Evolutionary conservation across 31 red algal genomes (phyloP).

Genomic region (Asparagopsis taxiformis): DNA sequence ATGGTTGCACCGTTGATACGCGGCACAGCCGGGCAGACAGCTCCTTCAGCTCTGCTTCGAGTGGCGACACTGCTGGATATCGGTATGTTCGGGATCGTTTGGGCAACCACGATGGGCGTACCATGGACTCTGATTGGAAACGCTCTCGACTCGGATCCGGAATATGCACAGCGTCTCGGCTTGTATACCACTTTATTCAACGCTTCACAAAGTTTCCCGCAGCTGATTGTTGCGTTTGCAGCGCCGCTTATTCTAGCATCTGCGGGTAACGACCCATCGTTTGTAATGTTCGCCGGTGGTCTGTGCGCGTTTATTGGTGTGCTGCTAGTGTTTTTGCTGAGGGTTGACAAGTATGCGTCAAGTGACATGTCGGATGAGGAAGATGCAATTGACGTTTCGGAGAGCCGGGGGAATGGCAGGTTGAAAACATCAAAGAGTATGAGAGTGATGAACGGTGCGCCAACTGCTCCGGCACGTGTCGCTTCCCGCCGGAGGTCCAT

Average conservation of each 20-base stretch:
- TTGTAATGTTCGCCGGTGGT: conserved; percentile 79
- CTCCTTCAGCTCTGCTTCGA: conserved; percentile 36
- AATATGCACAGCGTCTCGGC: conserved; percentile 51
- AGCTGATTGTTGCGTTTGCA: conserved; percentile 70
- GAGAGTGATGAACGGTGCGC: background rate
- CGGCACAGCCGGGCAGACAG: conserved; percentile 41
- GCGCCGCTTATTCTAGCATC: conserved; percentile 58
- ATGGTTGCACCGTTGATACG: conserved; percentile 46
- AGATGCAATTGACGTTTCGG: no score
- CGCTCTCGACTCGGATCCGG: conserved; percentile 51
- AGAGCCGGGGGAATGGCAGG: no score
- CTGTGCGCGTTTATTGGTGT: conserved; percentile 63
- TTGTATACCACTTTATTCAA: conserved; percentile 90
- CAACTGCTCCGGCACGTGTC: background rate
- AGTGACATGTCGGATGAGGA: no score
- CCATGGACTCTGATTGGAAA: conserved; percentile 86
- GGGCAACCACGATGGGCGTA: conserved; percentile 87
- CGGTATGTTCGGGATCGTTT: conserved; percentile 73
- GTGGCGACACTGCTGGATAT: conserved; percentile 47
- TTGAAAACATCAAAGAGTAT: no score
- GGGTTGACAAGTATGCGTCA: conserved; percentile 24
- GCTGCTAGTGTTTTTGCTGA: conserved; percentile 45
- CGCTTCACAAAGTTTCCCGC: conserved; percentile 70
- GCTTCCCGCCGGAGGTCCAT: background rate
- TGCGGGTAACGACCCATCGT: conserved; percentile 35